Evolutionary conservation across 2,329 filamentous ascomycete species (phyloP), one percentile per base, ranked within the genome.

Genomic region (Diaporthe sp.): DNA sequence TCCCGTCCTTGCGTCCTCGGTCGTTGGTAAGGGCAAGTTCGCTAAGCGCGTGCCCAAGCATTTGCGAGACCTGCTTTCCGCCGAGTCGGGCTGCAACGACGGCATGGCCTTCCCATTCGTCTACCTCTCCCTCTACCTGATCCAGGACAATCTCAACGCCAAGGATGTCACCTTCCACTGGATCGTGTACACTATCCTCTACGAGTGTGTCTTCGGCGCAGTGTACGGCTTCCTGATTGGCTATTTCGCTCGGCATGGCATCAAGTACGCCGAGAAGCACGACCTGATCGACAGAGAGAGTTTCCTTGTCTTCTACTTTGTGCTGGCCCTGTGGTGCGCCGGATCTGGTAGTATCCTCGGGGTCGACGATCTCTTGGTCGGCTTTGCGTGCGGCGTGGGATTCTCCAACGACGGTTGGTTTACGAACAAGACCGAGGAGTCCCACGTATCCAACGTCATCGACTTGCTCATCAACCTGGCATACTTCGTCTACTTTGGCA

Each of bases 371-470:
- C 86, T 99, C 68, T 90, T 99, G 4, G 94, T 99, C 51, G 97
- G 97, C 51, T 99, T 99, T 80, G 93, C 96, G 19, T 95, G 94
- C 72, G 97, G 97, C 73, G 97, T 99, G n/a, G 97, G 97, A 71
- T 99, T 99, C 87, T 98, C 96, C 79, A 99, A 99, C 83, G 97
- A 99, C 81, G 97, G 97, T 77, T 99, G 97, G 97, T 99, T 99
- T 80, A 94, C 94, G 22, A 94, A 98, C 81, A 98, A 98, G 88
- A 99, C 97, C 0, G 97, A 99, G 82, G 97, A 99, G 83, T 96
- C 97, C 0, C 97, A 98, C 82, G 97, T 99, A 13, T 98, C 96
- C 83, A 98, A 99, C 91, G 97, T 99, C 82, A 99, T 99, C 81
- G 97, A 99, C 87, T 85, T 99, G 82, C 87, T 99, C 75, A 92